phyloP scores from a whole-genome alignment of 805 yeast genomes.

The Cyberlindnera maritima region DNA sequence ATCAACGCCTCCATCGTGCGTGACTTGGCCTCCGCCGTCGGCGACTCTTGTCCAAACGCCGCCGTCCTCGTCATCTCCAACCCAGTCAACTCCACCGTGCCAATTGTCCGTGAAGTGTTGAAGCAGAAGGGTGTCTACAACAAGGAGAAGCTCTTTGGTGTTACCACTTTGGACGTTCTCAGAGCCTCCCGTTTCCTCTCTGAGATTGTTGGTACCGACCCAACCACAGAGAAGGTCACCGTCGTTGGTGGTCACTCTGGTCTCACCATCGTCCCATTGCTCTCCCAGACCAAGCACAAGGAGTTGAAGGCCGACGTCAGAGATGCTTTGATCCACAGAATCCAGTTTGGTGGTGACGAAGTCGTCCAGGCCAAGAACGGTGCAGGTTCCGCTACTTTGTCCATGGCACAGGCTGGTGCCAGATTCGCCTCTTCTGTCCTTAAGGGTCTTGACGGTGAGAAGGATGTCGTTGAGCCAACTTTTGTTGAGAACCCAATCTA shows the following conservation, averaged over 20 bases:
- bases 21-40: conserved; percentile 84
- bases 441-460: conserved; percentile 62
- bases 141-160: conserved; percentile 92
- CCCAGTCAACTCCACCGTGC: conserved; percentile 97
- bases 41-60: conserved; percentile 82
- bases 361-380: conserved; percentile 93
- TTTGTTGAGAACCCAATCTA: conserved; percentile 80
- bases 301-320: conserved; percentile 61
- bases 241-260: conserved; percentile 99
- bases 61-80: conserved; percentile 80
- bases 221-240: conserved; percentile 79
- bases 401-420: conserved; percentile 93
- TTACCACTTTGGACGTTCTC: conserved; percentile 89
- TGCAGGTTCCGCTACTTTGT: conserved; percentile 89
- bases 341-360: conserved; percentile 96
- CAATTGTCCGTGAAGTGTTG: conserved; percentile 91
- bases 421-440: conserved; percentile 66
- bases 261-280: conserved; percentile 89
- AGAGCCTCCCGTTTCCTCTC: conserved; percentile 87
- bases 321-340: conserved; percentile 73
- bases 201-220: conserved; percentile 58
- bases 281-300: conserved; percentile 79
- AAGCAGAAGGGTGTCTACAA: conserved; percentile 84
- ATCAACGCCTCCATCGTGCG: conserved; percentile 95
- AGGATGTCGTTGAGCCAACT: conserved; percentile 63